Evolutionary conservation across 2,329 filamentous ascomycete genomes (phyloP).

Genomic region (Colletotrichum musicola): DNA sequence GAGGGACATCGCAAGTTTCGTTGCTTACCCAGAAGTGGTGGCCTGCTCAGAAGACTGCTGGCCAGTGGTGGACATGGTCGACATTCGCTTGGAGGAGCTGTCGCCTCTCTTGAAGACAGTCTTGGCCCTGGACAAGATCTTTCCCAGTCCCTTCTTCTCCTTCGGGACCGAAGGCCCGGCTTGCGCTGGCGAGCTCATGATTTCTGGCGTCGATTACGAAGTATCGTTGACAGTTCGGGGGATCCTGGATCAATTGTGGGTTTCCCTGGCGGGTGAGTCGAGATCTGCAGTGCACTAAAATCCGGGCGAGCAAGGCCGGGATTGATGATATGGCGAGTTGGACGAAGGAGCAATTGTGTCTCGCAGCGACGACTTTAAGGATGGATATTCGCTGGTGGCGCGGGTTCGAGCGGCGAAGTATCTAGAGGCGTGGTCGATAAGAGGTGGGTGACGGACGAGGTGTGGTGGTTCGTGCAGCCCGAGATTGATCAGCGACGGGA

Average conservation of each 20-base stretch:
- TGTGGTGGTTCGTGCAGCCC: constrained; percentile 26
- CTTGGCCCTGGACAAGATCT: constrained; percentile 62
- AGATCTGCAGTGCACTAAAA: constrained; percentile 27
- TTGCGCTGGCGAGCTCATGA: constrained; percentile 60
- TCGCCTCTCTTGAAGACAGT: constrained; percentile 63
- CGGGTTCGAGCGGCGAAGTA: constrained; percentile 11
- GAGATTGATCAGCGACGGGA: constrained; percentile 15
- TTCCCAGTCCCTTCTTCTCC: constrained; percentile 62
- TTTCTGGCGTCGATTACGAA: constrained; percentile 22
- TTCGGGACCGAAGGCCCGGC: constrained; percentile 50
- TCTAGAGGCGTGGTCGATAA: neutral
- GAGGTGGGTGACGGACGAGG: no score
- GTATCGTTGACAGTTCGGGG: constrained; percentile 9
- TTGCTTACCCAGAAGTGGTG: constrained; percentile 30
- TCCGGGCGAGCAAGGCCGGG: constrained; percentile 14
- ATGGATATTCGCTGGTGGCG: constrained; percentile 10
- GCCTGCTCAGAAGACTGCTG: constrained; percentile 31
- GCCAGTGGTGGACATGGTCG: constrained; percentile 25
- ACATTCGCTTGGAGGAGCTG: constrained; percentile 41
- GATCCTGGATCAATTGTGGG: constrained; percentile 16
- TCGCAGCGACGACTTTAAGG: neutral
- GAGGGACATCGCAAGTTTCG: neutral
- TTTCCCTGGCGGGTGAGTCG: constrained; percentile 2
- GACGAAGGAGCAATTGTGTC: neutral
- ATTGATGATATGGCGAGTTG: neutral